phyloP scores from a whole-genome alignment of 768 basidiomycete genomes.

The Mycena kentingensis region DNA sequence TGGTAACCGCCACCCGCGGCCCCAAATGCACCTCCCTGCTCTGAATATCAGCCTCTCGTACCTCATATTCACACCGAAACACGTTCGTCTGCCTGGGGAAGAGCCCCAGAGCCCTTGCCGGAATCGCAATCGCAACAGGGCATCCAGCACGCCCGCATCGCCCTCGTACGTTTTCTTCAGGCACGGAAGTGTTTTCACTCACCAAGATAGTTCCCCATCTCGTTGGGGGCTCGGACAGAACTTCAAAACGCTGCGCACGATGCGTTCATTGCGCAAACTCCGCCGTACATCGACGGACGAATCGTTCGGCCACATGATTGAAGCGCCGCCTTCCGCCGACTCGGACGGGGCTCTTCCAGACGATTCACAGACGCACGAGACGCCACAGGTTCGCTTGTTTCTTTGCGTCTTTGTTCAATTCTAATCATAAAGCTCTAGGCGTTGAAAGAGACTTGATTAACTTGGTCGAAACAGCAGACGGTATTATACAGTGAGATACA shows the following conservation, averaged over 20 bases:
- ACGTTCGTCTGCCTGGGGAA: slow-evolving; percentile 54
- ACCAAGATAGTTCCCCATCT: slow-evolving; percentile 19
- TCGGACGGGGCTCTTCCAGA: too few relatives aligned
- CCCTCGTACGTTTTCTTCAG: slow-evolving; percentile 11
- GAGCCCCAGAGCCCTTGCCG: slow-evolving; percentile 17
- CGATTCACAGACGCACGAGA: too few relatives aligned
- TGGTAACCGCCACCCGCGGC: too few relatives aligned
- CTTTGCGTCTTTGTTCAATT: too few relatives aligned
- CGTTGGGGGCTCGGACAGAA: slow-evolving; percentile 15
- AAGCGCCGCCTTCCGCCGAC: neutral
- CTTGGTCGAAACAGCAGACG: too few relatives aligned
- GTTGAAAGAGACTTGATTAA: too few relatives aligned
- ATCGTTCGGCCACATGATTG: too few relatives aligned
- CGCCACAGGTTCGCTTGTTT: too few relatives aligned
- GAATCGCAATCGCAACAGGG: too few relatives aligned
- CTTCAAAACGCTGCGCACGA: neutral
- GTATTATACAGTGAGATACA: too few relatives aligned
- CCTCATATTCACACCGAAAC: slow-evolving; percentile 54
- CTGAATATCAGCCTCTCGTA: slow-evolving; percentile 56
- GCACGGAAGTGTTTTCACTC: neutral
- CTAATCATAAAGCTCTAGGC: too few relatives aligned
- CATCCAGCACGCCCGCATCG: slow-evolving; percentile 23
- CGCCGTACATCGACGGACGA: neutral
- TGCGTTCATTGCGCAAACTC: slow-evolving; percentile 12
- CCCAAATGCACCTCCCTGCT: slow-evolving; percentile 38